Conservation (phyloP, 345 rosid species). For the Stellera chamaejasme region DNA sequence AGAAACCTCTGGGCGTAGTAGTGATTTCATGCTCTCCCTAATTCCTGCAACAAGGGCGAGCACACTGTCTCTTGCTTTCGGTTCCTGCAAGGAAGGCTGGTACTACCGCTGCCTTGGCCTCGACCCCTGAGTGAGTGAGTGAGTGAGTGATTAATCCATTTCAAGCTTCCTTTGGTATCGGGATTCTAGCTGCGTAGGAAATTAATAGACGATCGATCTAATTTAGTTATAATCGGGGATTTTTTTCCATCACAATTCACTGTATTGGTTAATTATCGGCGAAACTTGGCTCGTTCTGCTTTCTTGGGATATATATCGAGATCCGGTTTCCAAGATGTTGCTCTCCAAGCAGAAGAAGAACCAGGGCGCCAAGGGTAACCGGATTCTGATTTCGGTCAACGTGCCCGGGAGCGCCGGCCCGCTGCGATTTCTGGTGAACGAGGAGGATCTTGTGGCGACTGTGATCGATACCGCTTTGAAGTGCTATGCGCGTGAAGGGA, state of each 20-base stretch:
- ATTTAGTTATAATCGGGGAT: too few species aligned
- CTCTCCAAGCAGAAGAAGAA: conserved; percentile 73
- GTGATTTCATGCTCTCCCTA: conserved; percentile 67
- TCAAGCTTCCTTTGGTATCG: neutral
- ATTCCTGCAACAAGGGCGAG: conserved; percentile 57
- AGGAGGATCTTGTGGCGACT: conserved; percentile 55
- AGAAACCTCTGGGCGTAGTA: conserved; percentile 32
- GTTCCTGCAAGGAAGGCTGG: conserved; percentile 96
- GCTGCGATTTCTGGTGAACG: conserved; percentile 72
- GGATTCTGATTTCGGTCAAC: conserved; percentile 59
- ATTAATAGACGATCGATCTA: neutral
- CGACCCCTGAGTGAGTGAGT: too few species aligned
- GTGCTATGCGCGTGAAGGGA: conserved; percentile 78
- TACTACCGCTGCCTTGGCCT: conserved; percentile 88
- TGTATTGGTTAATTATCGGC: too few species aligned
- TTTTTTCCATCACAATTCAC: too few species aligned
- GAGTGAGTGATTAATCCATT: conserved; percentile 19
- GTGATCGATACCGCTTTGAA: conserved; percentile 79
- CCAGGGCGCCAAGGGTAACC: conserved; percentile 41
- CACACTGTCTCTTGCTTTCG: conserved; percentile 58
- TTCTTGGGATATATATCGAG: neutral
- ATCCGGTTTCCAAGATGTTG: conserved; percentile 32
- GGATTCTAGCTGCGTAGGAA: too few species aligned
- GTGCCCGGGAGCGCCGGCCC: conserved; percentile 90
- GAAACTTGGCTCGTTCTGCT: too few species aligned